Evolutionary conservation across 2,329 filamentous ascomycete genomes (phyloP).

Genomic region (Penicillium rolfsii): DNA sequence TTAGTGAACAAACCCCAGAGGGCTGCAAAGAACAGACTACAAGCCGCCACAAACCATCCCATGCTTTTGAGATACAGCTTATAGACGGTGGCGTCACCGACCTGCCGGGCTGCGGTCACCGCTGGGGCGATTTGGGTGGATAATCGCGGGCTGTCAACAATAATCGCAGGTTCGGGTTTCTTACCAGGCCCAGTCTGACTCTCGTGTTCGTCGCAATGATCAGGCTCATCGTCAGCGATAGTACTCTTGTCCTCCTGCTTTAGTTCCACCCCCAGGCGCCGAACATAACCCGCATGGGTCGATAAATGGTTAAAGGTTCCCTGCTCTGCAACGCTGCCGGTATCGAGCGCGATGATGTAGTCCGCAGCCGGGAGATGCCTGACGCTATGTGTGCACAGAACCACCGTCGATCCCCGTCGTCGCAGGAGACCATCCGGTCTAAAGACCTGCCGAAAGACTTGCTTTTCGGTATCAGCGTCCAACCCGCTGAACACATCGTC

Average conservation of each 20-base stretch:
- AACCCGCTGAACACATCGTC: conserved; percentile 46
- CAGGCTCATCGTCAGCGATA: neutral
- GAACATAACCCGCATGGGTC: neutral
- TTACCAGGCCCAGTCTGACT: neutral
- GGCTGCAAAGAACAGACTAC: conserved; percentile 22
- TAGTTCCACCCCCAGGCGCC: neutral
- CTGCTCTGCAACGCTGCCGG: neutral
- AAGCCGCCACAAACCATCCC: conserved; percentile 21
- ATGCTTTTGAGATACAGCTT: conserved; percentile 31
- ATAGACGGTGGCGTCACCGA: conserved; percentile 31
- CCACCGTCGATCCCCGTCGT: neutral
- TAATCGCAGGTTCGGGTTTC: neutral
- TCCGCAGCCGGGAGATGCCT: neutral
- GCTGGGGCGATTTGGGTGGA: neutral
- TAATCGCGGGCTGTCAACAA: neutral
- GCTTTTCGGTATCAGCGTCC: conserved; percentile 40
- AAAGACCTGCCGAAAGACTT: conserved; percentile 39
- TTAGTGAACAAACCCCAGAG: conserved; percentile 32
- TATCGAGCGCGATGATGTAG: neutral
- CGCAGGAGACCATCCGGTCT: conserved; percentile 12
- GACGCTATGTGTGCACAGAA: neutral
- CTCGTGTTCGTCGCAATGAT: neutral
- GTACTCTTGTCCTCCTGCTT: neutral
- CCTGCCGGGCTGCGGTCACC: conserved; percentile 23
- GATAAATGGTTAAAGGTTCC: neutral